Evolutionary conservation across 768 basidiomycete genomes (phyloP), one percentile per base, ranked within the genome.

Genomic region (Lanmaoa rubissima): DNA sequence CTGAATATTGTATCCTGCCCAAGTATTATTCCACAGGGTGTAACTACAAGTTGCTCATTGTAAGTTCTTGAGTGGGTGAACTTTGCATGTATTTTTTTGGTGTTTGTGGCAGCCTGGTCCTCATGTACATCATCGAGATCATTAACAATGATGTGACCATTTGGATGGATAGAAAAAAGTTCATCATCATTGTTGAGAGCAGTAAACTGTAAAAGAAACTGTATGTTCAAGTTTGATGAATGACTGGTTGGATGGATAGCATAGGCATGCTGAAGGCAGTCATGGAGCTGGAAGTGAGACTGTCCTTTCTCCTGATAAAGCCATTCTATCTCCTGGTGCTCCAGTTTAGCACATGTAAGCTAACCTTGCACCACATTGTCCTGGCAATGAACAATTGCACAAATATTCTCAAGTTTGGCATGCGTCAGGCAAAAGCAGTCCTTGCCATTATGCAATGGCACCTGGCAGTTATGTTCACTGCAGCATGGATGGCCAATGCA

Each of bases 401-500:
- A 61, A 0, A 54, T 1, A 0, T 9, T 0, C 2, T 51, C 12
- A 0, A 52, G 34, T 1, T 26, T 0, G 0, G 28, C 17, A 26
- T 59, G 54, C 0, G 1, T 0, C 0, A 4, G 21, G 3, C 58
- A 61, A 1, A 59, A 61, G 2, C 11, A 21, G 13, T 61, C 54
- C 1, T 2, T 0, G 11, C 17, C 42, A 2, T n/a, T 52, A 0
- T 13, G 1, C 12, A 61, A 4, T 6, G 48, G 48, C 0, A 50
- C n/a, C 5, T 53, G 1, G 5, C 61, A 61, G 10, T 61, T 61
- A 11, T 53, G 47, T 1, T 0, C 0, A 0, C 47, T 14, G 10
- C 60, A 61, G 28, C 58, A 59, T 0, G 54, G 53, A 19, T 58
- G 60, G 1, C 57, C 39, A 11, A 60, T 55, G n/a, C 54, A 53